phyloP scores from a whole-genome alignment of 352 stramenopile genomes.

The Phytopythium chamaehyphon region DNA sequence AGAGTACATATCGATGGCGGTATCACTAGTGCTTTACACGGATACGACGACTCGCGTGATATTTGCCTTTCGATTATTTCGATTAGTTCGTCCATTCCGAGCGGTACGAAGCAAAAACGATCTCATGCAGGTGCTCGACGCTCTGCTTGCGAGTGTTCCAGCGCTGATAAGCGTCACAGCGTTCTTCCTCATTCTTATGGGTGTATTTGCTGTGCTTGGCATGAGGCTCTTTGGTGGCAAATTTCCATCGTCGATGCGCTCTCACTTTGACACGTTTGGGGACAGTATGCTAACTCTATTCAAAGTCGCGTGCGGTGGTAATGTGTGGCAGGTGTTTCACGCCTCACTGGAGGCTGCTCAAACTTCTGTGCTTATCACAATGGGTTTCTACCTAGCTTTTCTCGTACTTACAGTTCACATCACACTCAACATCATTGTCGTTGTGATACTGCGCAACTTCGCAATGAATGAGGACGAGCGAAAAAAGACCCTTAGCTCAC shows the following conservation, averaged over 20 bases:
- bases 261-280: slow-evolving; percentile 82
- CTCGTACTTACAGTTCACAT: slow-evolving; percentile 67
- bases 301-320: slow-evolving; percentile 79
- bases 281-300: slow-evolving; percentile 84
- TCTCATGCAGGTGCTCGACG: slow-evolving; percentile 65
- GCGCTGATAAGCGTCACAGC: slow-evolving; percentile 59
- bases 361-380: slow-evolving; percentile 45
- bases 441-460: slow-evolving; percentile 81
- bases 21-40: slow-evolving; percentile 53
- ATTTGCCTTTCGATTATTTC: slow-evolving; percentile 80
- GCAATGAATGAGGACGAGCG: slow-evolving; percentile 84
- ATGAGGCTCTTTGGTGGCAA: slow-evolving; percentile 82
- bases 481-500: slow-evolving; percentile 55
- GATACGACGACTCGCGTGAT: slow-evolving; percentile 67
- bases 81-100: slow-evolving; percentile 68
- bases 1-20: slow-evolving; percentile 61
- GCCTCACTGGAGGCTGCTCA: slow-evolving; percentile 46
- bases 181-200: slow-evolving; percentile 65
- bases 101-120: slow-evolving; percentile 75
- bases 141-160: slow-evolving; percentile 58
- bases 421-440: slow-evolving; percentile 83
- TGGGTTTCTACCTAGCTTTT: slow-evolving; percentile 73
- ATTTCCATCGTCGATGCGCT: slow-evolving; percentile 63
- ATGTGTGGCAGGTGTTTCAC: slow-evolving; percentile 81
- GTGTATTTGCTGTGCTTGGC: slow-evolving; percentile 77